These are phyloP conservation scores for Gastrolobium villosum DNA, from an alignment of 306 rosid genomes.

Conservation along the genomic window DNA sequence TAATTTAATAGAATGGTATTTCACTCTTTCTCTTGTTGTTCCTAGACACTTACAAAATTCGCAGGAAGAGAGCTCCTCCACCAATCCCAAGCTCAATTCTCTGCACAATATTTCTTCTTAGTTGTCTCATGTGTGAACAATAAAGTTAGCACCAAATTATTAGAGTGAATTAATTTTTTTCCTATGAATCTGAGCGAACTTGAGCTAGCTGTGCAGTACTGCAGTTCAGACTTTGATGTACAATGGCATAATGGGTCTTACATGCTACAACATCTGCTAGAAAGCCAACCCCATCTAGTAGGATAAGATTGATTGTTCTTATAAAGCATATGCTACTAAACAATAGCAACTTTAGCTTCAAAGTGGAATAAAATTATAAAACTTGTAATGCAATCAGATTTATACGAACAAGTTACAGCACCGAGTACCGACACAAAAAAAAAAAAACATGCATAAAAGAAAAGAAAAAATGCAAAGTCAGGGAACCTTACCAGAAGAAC, in stretches of 20 bases:
- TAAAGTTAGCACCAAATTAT: not conserved
- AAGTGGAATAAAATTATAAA: too few relatives aligned
- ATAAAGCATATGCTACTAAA: too few relatives aligned
- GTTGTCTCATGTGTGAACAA: conserved; percentile 52
- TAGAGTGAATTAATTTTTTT: not conserved
- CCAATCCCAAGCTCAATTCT: conserved; percentile 38
- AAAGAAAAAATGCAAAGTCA: too few relatives aligned
- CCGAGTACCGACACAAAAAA: too few relatives aligned
- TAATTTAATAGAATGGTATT: not conserved
- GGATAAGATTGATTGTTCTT: too few relatives aligned
- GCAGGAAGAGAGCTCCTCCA: conserved; percentile 53
- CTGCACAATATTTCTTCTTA: conserved; percentile 42
- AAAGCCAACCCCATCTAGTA: too few relatives aligned
- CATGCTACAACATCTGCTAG: too few relatives aligned
- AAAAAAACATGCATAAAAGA: too few relatives aligned
- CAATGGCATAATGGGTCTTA: conserved; percentile 55
- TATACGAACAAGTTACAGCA: too few relatives aligned
- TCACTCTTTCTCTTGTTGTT: not conserved
- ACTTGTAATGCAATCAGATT: too few relatives aligned
- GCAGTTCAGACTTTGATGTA: conserved; percentile 45
- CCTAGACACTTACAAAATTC: not conserved
- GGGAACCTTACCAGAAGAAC: too few relatives aligned
- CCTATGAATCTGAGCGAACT: not conserved
- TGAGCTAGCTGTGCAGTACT: conserved; percentile 49
- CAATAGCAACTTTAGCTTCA: too few relatives aligned